phyloP scores from a whole-genome alignment of 495 filamentous ascomycete species.

The Apodospora peruviana region DNA sequence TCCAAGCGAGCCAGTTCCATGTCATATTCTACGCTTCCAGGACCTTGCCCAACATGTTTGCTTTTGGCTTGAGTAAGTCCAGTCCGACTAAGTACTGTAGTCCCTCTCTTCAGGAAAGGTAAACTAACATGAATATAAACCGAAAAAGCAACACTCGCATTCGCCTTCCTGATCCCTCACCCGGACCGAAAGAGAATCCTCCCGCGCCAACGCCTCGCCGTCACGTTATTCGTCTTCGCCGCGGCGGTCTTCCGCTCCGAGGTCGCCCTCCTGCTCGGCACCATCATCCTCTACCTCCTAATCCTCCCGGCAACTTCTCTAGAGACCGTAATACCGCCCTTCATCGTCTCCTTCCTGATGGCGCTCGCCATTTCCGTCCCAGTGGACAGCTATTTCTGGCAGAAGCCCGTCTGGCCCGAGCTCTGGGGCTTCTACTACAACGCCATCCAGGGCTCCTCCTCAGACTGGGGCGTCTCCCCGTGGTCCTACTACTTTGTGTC shows the following conservation, averaged over 20 bases:
- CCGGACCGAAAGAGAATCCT: slow-evolving; percentile 23
- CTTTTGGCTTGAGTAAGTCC: slow-evolving; percentile 69
- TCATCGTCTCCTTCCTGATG: slow-evolving; percentile 55
- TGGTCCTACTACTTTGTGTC: slow-evolving; percentile 81
- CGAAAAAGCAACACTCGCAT: slow-evolving; percentile 57
- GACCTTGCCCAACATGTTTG: slow-evolving; percentile 94
- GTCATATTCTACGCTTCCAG: slow-evolving; percentile 89
- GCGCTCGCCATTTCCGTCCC: slow-evolving; percentile 62
- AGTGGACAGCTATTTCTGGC: slow-evolving; percentile 92
- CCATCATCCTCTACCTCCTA: slow-evolving; percentile 53
- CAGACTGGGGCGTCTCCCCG: slow-evolving; percentile 81
- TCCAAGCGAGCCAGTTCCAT: slow-evolving; percentile 89
- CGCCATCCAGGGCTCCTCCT: slow-evolving; percentile 67
- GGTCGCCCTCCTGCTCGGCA: slow-evolving; percentile 70
- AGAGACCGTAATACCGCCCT: slow-evolving; percentile 57
- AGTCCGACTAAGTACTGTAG: background rate
- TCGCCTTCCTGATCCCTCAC: slow-evolving; percentile 62
- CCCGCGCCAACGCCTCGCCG: slow-evolving; percentile 45
- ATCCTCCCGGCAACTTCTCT: slow-evolving; percentile 50
- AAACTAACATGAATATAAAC: background rate
- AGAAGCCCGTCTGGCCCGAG: slow-evolving; percentile 83
- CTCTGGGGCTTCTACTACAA: slow-evolving; percentile 88
- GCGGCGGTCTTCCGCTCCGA: slow-evolving; percentile 87
- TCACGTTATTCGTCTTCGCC: slow-evolving; percentile 74
- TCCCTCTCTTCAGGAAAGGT: background rate